A percentile compares a stretch with the other conserved stretches of the same genome.
phyloP scores from a whole-genome alignment of 2,329 filamentous ascomycete genomes.

The Basipetospora sp. region DNA sequence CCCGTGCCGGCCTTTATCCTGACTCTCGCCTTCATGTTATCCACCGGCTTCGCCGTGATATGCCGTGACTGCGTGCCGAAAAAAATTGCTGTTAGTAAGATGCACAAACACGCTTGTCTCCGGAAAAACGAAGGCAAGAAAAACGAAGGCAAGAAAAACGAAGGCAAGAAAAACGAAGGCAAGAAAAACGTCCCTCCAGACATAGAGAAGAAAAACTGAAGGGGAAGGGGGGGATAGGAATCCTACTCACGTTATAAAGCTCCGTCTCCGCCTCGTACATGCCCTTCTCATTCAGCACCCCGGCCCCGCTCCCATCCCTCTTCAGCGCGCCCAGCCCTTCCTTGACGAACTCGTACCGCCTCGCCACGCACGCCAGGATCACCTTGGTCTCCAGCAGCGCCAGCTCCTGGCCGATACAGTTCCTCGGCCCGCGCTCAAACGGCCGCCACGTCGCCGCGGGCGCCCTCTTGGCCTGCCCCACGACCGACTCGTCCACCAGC shows the following conservation, averaged over 20 bases:
- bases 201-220: too few relatives aligned
- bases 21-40: constrained; percentile 9
- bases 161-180: background rate
- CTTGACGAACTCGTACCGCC: constrained; percentile 11
- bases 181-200: background rate
- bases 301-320: constrained; percentile 7
- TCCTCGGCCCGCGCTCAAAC: constrained; percentile 37
- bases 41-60: constrained; percentile 10
- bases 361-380: constrained; percentile 21
- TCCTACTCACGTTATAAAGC: constrained; percentile 9
- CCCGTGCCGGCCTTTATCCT: constrained; percentile 3
- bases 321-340: constrained; percentile 9
- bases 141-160: too few relatives aligned
- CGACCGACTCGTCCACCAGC: too few relatives aligned
- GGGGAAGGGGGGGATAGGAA: too few relatives aligned
- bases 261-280: constrained; percentile 8
- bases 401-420: constrained; percentile 42
- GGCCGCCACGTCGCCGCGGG: constrained; percentile 31
- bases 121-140: too few relatives aligned
- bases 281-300: constrained; percentile 9
- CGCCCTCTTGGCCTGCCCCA: background rate
- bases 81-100: too few relatives aligned
- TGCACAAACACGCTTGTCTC: too few relatives aligned
- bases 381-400: constrained; percentile 37
- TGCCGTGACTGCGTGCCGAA: constrained; percentile 10